Conservation (phyloP, 306 rosid species). For the Dalbergia oliveri region DNA sequence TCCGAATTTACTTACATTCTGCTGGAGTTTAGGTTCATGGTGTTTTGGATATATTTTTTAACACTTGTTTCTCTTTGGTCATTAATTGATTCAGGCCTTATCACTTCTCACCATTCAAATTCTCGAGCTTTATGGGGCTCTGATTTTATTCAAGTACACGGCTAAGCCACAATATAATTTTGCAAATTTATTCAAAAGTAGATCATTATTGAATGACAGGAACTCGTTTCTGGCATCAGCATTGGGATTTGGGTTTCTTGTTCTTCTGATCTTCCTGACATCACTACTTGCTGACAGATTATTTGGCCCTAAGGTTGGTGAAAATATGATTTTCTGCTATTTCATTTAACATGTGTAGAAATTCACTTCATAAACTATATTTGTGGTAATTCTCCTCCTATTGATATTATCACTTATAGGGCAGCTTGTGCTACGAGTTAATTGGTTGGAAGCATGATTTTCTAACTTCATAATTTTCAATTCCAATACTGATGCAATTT, state of each 20-base stretch:
- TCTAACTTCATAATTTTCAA: slow-evolving; percentile 18
- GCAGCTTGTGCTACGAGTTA: not conserved
- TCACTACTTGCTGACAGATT: slow-evolving; percentile 60
- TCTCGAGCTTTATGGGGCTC: slow-evolving; percentile 66
- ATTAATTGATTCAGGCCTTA: slow-evolving; percentile 56
- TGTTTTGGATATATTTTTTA: slow-evolving; percentile 1
- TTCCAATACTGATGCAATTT: not conserved
- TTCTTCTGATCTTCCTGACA: slow-evolving; percentile 60
- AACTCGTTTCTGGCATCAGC: slow-evolving; percentile 75
- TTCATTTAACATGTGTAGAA: not conserved
- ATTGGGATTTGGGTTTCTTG: slow-evolving; percentile 72
- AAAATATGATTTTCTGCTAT: not conserved
- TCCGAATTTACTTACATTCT: slow-evolving; percentile 13
- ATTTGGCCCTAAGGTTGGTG: slow-evolving; percentile 72
- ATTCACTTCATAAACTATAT: not conserved
- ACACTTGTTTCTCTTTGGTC: slow-evolving; percentile 14
- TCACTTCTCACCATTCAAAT: slow-evolving; percentile 71
- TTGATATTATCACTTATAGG: slow-evolving; percentile 1
- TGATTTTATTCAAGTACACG: slow-evolving; percentile 65
- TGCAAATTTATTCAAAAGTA: slow-evolving; percentile 54
- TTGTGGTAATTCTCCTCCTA: not conserved
- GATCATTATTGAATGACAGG: slow-evolving; percentile 52
- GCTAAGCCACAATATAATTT: slow-evolving; percentile 65
- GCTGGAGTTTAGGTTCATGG: not conserved
- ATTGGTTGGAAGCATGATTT: not conserved